Conservation (phyloP, 495 filamentous ascomycete genomes). For the Aspergillus olivimuriae region DNA sequence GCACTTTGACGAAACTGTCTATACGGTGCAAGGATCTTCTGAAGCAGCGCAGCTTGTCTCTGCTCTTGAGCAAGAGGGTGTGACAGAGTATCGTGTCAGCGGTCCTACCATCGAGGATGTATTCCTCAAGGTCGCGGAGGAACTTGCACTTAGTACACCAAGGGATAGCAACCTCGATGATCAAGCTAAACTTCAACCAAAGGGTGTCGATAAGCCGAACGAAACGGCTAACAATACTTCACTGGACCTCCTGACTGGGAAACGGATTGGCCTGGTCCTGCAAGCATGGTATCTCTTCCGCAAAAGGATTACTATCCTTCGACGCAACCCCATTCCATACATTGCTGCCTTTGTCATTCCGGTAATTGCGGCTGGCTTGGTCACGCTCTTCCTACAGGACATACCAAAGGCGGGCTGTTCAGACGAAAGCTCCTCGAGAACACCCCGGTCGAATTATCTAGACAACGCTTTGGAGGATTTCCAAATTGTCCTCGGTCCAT, state of each 20-base stretch:
- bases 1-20: conserved; percentile 63
- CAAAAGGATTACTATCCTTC: conserved; percentile 71
- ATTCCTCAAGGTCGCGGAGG: conserved; percentile 75
- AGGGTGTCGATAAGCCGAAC: neutral
- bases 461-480: conserved; percentile 27
- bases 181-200: neutral
- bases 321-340: conserved; percentile 69
- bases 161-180: conserved; percentile 25
- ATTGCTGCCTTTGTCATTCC: conserved; percentile 66
- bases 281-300: conserved; percentile 69
- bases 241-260: conserved; percentile 61
- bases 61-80: conserved; percentile 52
- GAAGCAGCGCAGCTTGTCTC: conserved; percentile 61
- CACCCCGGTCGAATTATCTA: conserved; percentile 32
- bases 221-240: conserved; percentile 10
- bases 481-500: conserved; percentile 57
- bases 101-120: conserved; percentile 86
- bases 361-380: conserved; percentile 66
- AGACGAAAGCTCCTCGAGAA: conserved; percentile 33
- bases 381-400: conserved; percentile 61
- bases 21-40: conserved; percentile 55
- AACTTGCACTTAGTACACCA: conserved; percentile 26
- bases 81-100: conserved; percentile 67
- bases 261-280: conserved; percentile 51
- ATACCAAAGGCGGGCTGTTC: conserved; percentile 53